Percentiles rank a stretch among this genome's conserved stretches.
phyloP scores from a whole-genome alignment of 2,329 filamentous ascomycete species.

The Arthrobotrys sphaeroides region DNA sequence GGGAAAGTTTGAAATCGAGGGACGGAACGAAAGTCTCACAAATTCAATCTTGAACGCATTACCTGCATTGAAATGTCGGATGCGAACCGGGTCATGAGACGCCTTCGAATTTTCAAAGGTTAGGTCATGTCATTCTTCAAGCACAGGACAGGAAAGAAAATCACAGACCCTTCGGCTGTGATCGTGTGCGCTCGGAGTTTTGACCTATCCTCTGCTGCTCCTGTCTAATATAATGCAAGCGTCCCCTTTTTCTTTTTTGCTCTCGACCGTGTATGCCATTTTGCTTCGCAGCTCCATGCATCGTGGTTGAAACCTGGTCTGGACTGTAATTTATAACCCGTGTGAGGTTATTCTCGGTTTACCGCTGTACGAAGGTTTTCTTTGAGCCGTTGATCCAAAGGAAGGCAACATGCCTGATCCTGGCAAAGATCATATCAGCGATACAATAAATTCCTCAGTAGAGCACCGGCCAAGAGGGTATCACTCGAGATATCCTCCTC shows the following conservation, averaged over 20 bases:
- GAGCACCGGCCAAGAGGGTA: conserved; percentile 13
- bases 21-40: conserved; percentile 41
- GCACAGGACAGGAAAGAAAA: conserved; percentile 9
- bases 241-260: conserved; percentile 21
- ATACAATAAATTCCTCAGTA: conserved; percentile 45
- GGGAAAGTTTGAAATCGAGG: conserved; percentile 37
- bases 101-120: neutral
- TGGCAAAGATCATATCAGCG: conserved; percentile 34
- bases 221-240: conserved; percentile 20
- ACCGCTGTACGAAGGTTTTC: conserved; percentile 30
- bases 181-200: conserved; percentile 34
- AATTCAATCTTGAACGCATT: conserved; percentile 11
- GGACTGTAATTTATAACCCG: conserved; percentile 51
- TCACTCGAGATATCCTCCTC: conserved; percentile 10
- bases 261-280: neutral
- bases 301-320: conserved; percentile 54
- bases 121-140: neutral
- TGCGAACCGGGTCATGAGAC: conserved; percentile 53
- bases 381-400: conserved; percentile 29
- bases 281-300: conserved; percentile 4
- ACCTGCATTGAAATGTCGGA: conserved; percentile 39
- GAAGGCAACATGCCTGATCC: conserved; percentile 41
- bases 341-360: conserved; percentile 54
- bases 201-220: conserved; percentile 18
- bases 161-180: neutral